A percentile compares a stretch with the other conserved stretches of the same genome.
phyloP scores from a whole-genome alignment of 2,329 filamentous ascomycete species.

The Trichophyton rubrum region DNA sequence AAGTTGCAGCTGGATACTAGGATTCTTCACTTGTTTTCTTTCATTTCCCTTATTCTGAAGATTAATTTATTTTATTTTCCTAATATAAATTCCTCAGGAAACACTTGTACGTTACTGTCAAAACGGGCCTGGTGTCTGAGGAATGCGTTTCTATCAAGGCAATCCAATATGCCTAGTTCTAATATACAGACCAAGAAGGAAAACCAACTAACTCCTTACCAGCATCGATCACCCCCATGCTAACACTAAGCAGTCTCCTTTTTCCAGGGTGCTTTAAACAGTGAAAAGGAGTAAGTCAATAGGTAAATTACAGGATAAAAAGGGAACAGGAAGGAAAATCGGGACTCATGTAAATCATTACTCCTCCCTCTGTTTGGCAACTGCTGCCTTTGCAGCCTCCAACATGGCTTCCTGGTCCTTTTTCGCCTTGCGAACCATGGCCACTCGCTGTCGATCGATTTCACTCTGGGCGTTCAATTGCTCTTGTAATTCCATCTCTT shows the following conservation, averaged over 20 bases:
- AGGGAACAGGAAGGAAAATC: conserved; percentile 5
- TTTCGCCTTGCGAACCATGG: conserved; percentile 30
- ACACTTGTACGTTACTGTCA: background rate
- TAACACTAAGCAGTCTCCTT: background rate
- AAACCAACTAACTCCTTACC: conserved; percentile 4
- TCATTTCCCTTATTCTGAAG: background rate
- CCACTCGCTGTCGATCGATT: conserved; percentile 29
- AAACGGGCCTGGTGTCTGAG: background rate
- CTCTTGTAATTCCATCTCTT: conserved; percentile 25
- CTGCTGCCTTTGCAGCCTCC: conserved; percentile 32
- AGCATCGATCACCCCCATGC: background rate
- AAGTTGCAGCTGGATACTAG: background rate
- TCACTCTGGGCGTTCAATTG: conserved; percentile 25
- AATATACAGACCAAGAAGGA: background rate
- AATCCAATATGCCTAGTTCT: background rate
- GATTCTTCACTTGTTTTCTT: background rate
- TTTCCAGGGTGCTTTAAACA: background rate
- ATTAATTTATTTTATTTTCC: background rate
- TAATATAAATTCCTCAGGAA: background rate
- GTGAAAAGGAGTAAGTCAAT: background rate
- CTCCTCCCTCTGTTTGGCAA: conserved; percentile 29
- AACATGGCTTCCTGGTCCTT: conserved; percentile 36
- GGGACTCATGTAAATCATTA: conserved; percentile 12
- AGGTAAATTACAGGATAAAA: background rate
- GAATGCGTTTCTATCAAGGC: background rate